Evolutionary conservation across 495 filamentous ascomycete genomes (phyloP).

Genomic region (Trichoderma gamsii): DNA sequence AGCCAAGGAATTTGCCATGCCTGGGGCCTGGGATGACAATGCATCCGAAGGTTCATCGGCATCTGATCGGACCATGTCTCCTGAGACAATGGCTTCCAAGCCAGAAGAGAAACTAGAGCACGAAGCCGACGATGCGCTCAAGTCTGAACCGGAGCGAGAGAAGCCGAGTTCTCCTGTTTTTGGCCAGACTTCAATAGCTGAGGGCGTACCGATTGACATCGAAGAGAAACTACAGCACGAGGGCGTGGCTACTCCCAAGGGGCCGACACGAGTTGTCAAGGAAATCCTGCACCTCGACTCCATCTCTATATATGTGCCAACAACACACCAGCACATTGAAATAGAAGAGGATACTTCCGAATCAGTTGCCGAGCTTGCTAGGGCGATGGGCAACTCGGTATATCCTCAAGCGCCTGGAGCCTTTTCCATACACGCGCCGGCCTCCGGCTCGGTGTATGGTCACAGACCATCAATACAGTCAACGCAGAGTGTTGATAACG

Average conservation of each 20-base stretch:
- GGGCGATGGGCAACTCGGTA: slow-evolving; percentile 25
- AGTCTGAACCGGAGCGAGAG: background rate
- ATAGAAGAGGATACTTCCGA: slow-evolving; percentile 17
- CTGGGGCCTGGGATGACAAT: slow-evolving; percentile 52
- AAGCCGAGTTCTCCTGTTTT: background rate
- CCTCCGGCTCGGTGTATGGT: slow-evolving; percentile 15
- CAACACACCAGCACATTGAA: slow-evolving; percentile 32
- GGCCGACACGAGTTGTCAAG: slow-evolving; percentile 42
- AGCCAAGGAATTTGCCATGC: slow-evolving; percentile 39
- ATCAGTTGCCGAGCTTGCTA: slow-evolving; percentile 3
- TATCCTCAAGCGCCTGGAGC: slow-evolving; percentile 49
- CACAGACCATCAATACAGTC: background rate
- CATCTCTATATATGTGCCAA: slow-evolving; percentile 41
- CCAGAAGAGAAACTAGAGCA: background rate
- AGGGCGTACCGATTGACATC: background rate
- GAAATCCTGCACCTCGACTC: slow-evolving; percentile 38
- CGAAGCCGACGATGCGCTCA: background rate
- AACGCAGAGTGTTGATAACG: slow-evolving; percentile 26
- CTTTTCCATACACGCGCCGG: slow-evolving; percentile 46
- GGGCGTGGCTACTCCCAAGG: slow-evolving; percentile 38
- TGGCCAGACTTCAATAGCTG: background rate
- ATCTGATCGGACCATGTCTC: slow-evolving; percentile 6
- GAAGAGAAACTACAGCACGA: slow-evolving; percentile 22
- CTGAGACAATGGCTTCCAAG: background rate
- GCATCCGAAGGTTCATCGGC: background rate